Evolutionary conservation across 1,139 yeast genomes (phyloP), one percentile per base, ranked within the genome.

Genomic region (Pneumocystis sp.): DNA sequence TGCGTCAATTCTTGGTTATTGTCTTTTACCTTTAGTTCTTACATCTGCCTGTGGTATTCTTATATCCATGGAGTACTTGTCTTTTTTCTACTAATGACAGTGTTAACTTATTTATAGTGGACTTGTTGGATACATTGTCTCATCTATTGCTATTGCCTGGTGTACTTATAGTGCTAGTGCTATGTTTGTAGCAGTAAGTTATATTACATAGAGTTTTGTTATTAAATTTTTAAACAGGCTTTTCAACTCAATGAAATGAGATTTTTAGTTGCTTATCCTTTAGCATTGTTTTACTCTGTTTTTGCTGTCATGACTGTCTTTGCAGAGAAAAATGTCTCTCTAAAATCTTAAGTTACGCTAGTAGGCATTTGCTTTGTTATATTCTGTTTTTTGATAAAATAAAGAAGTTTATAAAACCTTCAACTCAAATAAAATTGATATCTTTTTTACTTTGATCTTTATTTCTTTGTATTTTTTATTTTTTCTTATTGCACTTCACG

Each of bases 231-330:
- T 15, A 50, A 25, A 4, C 21, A 50, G 57, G 57, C 57, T 44
- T 79, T 93, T 72, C 89, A 85, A 72, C 80, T 95, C 69, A 85
- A 86, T 66, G 89, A 90, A 71, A 96, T 93, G 70, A 83, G 98
- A 72, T 86, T 88, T 8, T 82, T 93, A 70, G 88, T 93, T 69
- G 98, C 97, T 1, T 93, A 95, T 74, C 99, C 99, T 0, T 80
- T 93, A 72, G 86, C 88, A 21, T 84, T 93, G 78, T 93, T 93
- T 74, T 93, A 95, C 79, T 85, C 91, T 66, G 95, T 93, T 3
- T 95, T 95, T 80, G 96, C 97, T 45, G 81, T 95, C 70, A 90
- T 93, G 96, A 95, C 97, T 5, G 86, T 95, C 60, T 93, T 93
- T 64, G 57, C 57, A n/a, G 57, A 50, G 17, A 50, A 50, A 50